Evolutionary conservation across 2,329 filamentous ascomycete species (phyloP).

Genomic region (Cucurbitaria berberidis): DNA sequence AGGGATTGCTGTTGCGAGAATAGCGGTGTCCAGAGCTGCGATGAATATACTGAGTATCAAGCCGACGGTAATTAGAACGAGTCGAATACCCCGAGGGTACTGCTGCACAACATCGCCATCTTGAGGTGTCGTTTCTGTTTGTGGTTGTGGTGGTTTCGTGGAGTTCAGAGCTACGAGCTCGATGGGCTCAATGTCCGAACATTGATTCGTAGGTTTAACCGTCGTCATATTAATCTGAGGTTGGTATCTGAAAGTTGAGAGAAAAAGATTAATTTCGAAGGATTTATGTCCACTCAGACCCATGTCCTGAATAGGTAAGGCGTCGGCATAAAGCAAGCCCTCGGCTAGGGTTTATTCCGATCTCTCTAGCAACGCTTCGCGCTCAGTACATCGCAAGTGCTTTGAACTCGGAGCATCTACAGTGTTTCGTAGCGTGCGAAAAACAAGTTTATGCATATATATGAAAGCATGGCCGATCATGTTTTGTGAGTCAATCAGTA

Average conservation of each 20-base stretch:
- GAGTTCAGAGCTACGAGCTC: not conserved
- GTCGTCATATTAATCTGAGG: not conserved
- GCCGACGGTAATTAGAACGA: slow-evolving; percentile 34
- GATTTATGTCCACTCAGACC: no score
- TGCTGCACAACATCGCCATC: slow-evolving; percentile 1
- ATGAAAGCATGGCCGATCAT: no score
- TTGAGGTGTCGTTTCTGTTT: not conserved
- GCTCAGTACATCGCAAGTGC: not conserved
- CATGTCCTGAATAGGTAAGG: not conserved
- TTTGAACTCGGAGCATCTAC: no score
- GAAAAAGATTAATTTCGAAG: no score
- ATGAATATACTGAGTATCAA: slow-evolving; percentile 40
- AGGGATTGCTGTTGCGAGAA: slow-evolving; percentile 48
- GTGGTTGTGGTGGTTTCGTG: not conserved
- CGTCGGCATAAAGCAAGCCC: slow-evolving; percentile 3
- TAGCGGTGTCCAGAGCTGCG: slow-evolving; percentile 36
- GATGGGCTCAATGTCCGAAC: not conserved
- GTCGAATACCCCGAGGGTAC: slow-evolving; percentile 28
- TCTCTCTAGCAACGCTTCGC: not conserved
- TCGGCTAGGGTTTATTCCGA: slow-evolving; percentile 1
- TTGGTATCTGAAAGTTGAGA: no score
- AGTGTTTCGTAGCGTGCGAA: no score
- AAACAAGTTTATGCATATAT: no score
- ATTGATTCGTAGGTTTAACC: not conserved
- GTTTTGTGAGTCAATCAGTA: no score